Evolutionary conservation across 805 yeast species (phyloP).

Genomic region (Millerozyma acaciae): DNA sequence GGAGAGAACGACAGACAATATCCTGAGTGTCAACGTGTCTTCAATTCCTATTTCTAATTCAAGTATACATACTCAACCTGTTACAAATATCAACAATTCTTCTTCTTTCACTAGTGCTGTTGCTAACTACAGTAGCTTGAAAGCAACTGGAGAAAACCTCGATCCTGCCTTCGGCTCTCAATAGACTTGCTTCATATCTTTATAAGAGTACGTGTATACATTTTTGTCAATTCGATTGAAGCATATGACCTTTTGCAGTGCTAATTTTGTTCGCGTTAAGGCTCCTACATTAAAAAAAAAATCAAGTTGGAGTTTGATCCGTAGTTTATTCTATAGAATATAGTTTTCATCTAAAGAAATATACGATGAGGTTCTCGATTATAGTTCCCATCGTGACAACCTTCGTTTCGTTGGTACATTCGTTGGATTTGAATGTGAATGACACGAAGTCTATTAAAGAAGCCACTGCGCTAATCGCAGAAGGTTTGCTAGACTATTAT

Average conservation of each 20-base stretch:
- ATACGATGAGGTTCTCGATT: constrained; percentile 6
- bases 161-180: constrained; percentile 18
- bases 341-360: background rate
- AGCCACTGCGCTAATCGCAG: constrained; percentile 58
- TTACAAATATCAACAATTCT: too few relatives aligned
- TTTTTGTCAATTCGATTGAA: too few relatives aligned
- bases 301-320: background rate
- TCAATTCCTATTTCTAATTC: too few relatives aligned
- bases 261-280: too few relatives aligned
- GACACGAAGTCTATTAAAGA: constrained; percentile 43
- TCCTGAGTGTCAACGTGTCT: too few relatives aligned
- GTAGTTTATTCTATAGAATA: background rate
- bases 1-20: too few relatives aligned
- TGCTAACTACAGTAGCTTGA: too few relatives aligned
- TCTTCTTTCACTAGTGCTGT: too few relatives aligned
- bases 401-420: constrained; percentile 9
- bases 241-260: too few relatives aligned
- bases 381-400: constrained; percentile 3
- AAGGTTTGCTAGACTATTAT: constrained; percentile 81
- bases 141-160: constrained; percentile 14
- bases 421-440: constrained; percentile 35
- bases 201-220: constrained; percentile 4
- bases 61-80: too few relatives aligned
- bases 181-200: constrained; percentile 1
- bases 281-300: background rate